These are phyloP conservation scores for Talaromyces adpressus DNA, from an alignment of 495 filamentous ascomycete species.

Conservation along the genomic window DNA sequence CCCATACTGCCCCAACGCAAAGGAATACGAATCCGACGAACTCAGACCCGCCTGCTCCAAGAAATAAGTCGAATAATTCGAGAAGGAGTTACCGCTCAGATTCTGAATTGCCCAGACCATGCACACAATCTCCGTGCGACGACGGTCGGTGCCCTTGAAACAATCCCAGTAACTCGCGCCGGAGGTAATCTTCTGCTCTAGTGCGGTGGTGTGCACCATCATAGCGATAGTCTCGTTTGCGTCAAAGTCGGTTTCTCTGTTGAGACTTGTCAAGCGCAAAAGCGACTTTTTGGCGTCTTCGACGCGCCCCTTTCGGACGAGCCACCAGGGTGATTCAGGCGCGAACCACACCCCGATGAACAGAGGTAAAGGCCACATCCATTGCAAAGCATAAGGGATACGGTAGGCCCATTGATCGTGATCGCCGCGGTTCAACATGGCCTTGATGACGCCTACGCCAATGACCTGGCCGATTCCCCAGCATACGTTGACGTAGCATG, in stretches of 20 bases:
- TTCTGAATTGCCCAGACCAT: conserved; percentile 84
- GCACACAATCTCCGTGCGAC: conserved; percentile 72
- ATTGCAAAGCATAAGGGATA: conserved; percentile 68
- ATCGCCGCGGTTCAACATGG: conserved; percentile 48
- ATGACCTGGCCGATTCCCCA: conserved; percentile 77
- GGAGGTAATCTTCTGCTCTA: conserved; percentile 62
- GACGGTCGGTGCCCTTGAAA: conserved; percentile 66
- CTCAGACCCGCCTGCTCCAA: conserved; percentile 63
- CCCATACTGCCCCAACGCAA: conserved; percentile 67
- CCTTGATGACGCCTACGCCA: conserved; percentile 64
- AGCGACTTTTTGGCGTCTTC: conserved; percentile 64
- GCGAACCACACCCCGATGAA: conserved; percentile 63
- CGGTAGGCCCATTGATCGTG: conserved; percentile 59
- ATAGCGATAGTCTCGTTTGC: conserved; percentile 71
- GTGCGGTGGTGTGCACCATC: conserved; percentile 76
- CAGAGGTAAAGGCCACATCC: conserved; percentile 79
- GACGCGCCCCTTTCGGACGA: conserved; percentile 61
- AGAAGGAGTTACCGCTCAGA: conserved; percentile 70
- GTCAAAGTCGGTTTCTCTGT: conserved; percentile 55
- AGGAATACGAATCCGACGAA: conserved; percentile 52
- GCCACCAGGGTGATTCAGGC: conserved; percentile 79
- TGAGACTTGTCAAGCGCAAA: conserved; percentile 54
- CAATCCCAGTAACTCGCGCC: conserved; percentile 69
- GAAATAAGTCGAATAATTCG: conserved; percentile 77
- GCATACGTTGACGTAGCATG: conserved; percentile 77